Evolutionary conservation across 1,139 yeast species (phyloP).

Genomic region (Scheffersomyces cryptocercus): DNA sequence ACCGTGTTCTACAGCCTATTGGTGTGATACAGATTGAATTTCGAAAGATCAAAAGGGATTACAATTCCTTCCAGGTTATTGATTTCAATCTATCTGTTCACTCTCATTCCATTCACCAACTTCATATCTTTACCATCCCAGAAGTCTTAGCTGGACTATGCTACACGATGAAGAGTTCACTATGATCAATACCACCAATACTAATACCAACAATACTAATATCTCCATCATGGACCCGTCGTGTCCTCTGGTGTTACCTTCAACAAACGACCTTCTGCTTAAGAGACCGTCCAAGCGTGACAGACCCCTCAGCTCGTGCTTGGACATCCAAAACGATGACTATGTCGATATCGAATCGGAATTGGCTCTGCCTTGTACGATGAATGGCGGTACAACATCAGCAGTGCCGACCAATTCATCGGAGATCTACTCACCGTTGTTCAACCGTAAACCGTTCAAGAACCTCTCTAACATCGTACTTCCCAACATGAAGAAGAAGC

Average conservation of each 20-base stretch:
- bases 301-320: slow-evolving; percentile 30
- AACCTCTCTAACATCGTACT: slow-evolving; percentile 28
- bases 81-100: too few species aligned
- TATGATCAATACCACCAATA: neutral
- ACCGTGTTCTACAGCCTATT: too few species aligned
- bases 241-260: too few species aligned
- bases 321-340: slow-evolving; percentile 14
- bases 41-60: too few species aligned
- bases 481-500: slow-evolving; percentile 22
- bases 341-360: too few species aligned
- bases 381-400: slow-evolving; percentile 12
- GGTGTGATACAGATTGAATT: too few species aligned
- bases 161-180: neutral
- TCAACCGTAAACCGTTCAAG: slow-evolving; percentile 25
- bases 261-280: neutral
- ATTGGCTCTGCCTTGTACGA: slow-evolving; percentile 24
- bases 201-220: neutral
- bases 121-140: too few species aligned
- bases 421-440: slow-evolving; percentile 15
- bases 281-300: slow-evolving; percentile 17
- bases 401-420: too few species aligned
- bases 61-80: too few species aligned
- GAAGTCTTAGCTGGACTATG: too few species aligned
- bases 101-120: too few species aligned
- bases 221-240: neutral